These are phyloP conservation scores for Barnettozyma wickerhamii DNA, from an alignment of 805 yeast genomes.

Conservation along the genomic window DNA sequence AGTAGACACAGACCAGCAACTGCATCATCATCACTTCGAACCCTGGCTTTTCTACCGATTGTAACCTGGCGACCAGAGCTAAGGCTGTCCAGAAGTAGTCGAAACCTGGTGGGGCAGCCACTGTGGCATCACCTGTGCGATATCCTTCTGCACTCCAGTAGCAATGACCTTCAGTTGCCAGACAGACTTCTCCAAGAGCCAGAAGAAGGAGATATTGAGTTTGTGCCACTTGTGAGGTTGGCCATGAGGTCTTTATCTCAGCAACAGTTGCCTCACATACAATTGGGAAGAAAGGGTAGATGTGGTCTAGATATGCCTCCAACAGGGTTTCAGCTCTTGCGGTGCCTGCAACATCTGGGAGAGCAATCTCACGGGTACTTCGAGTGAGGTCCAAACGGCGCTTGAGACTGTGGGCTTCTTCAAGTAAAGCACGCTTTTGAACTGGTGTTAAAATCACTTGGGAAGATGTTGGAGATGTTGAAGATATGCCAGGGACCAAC, in stretches of 20 bases:
- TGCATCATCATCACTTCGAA: constrained; percentile 3
- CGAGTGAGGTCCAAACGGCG: neutral
- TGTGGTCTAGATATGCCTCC: constrained; percentile 5
- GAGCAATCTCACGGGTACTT: neutral
- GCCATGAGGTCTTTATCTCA: neutral
- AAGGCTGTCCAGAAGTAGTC: constrained; percentile 7
- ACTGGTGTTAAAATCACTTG: neutral
- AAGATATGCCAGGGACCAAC: neutral
- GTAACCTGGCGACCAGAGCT: constrained; percentile 1
- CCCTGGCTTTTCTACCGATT: constrained; percentile 1
- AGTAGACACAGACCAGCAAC: constrained; percentile 1
- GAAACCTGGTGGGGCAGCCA: constrained; percentile 2
- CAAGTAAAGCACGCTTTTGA: constrained; percentile 1
- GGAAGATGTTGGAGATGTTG: neutral
- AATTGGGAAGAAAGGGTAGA: constrained; percentile 7
- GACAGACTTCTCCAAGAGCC: constrained; percentile 6
- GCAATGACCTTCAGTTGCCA: constrained; percentile 1
- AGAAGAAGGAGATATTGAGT: constrained; percentile 3
- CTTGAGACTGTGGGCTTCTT: neutral
- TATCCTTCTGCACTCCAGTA: constrained; percentile 7
- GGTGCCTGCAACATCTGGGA: neutral
- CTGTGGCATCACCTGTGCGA: neutral
- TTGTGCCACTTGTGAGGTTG: neutral
- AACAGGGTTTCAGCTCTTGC: constrained; percentile 1
- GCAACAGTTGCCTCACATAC: constrained; percentile 4